Base-by-base conservation (phyloP, 2,329 filamentous ascomycete genomes). In the Trichoderma sp. region DNA sequence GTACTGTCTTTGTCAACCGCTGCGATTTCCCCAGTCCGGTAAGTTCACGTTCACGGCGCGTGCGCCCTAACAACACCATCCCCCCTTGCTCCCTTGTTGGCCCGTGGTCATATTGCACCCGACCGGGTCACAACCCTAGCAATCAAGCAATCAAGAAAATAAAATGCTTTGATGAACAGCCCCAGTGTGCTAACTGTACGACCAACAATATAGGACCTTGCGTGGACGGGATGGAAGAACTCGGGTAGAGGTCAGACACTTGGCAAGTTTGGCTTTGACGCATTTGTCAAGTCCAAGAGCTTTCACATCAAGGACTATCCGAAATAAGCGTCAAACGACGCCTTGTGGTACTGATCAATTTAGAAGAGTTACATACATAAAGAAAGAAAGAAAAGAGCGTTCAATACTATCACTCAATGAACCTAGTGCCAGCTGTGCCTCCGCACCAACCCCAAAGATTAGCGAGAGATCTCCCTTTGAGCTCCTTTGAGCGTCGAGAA, bases 211-310 rank as follows among this genome's bases (percentile, higher is more conserved):
- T 50, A 96, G 94, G 95, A 97, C 84, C 90, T 97, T 79, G 95
- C 95, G n/a, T 97, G 95, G 95, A 97, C 95, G 3, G 96, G 96
- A 12, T 98, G 95, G 95, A 98, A 98, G 88, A 95, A 98, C 83
- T 98, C 95, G 76, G 96, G 96, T 78, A 95, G 94, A 84, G 96
- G 96, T 27, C 93, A 95, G 80, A 98, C 95, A 11, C 86, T 98
- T 80, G 97, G 95, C 85, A 92, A 88, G 80, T 97, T 95, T 81
- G 96, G 96, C 12, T 98, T 97, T 82, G 96, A 98, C 80, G 94
- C 97, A 83, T 98, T 98, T 82, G 93, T 97, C 82, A 97, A 97
- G 89, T 89, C 98, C 81, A 98, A 98, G 92, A 98, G 94, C 88
- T 97, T 93, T 84, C 96, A 98, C 84, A 83, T 98, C 83, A 98